Conservation (phyloP, 176 grass and related monocot species). For the Bromus sterilis region DNA sequence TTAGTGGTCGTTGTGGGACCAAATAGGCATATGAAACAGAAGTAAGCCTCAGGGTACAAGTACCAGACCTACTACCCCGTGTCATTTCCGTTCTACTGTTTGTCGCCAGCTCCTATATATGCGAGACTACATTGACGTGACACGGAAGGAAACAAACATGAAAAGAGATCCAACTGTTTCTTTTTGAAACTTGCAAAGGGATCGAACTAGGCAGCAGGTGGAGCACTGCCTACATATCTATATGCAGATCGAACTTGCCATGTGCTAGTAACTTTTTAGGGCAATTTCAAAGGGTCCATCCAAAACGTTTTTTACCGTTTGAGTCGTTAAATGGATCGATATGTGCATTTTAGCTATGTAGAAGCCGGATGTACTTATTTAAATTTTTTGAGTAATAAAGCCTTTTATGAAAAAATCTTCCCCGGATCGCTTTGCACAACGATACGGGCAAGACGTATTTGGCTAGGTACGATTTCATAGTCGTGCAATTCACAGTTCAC, state of each 20-base stretch:
- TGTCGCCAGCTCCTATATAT: constrained; percentile 20
- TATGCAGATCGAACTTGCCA: not conserved
- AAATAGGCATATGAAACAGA: not conserved
- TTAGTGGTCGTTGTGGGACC: constrained; percentile 42
- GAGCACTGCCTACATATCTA: not conserved
- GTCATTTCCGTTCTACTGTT: constrained; percentile 33
- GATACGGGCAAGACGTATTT: too few species aligned
- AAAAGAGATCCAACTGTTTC: constrained; percentile 16
- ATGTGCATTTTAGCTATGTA: too few species aligned
- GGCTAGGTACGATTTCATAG: too few species aligned
- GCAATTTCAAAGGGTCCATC: too few species aligned
- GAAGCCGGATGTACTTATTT: too few species aligned
- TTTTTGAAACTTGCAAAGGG: constrained; percentile 10
- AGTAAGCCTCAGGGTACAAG: constrained; percentile 19
- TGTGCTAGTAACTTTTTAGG: too few species aligned
- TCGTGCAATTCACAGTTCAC: too few species aligned
- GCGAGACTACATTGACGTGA: constrained; percentile 9
- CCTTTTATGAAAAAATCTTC: too few species aligned
- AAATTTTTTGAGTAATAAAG: too few species aligned
- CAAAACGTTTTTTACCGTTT: too few species aligned
- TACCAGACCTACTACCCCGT: constrained; percentile 22
- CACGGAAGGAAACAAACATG: constrained; percentile 34
- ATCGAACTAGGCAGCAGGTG: constrained; percentile 23
- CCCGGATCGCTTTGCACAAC: too few species aligned
- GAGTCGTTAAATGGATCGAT: too few species aligned